Percentiles rank a stretch among this genome's conserved stretches.
These are phyloP conservation scores for Zanthoxylum bungeanum DNA, from an alignment of 345 rosid species.

Conservation along the genomic window DNA sequence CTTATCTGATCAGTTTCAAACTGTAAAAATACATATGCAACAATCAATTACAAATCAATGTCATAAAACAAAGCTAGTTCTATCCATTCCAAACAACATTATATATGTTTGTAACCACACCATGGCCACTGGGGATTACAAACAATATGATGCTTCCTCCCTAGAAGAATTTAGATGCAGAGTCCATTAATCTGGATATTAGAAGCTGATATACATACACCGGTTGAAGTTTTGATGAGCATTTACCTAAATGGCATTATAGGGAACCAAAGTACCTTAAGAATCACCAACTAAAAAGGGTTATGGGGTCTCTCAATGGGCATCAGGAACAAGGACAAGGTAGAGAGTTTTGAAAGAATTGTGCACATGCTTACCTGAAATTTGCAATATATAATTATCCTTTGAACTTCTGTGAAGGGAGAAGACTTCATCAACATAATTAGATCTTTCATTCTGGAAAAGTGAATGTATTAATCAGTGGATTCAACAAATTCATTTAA, in stretches of 20 bases:
- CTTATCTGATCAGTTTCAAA: conserved; percentile 79
- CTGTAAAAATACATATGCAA: conserved; percentile 44
- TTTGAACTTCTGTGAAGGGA: conserved; percentile 57
- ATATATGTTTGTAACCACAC: neutral
- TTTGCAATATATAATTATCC: conserved; percentile 94
- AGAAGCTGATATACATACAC: neutral
- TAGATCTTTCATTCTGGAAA: conserved; percentile 78
- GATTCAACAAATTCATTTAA: conserved; percentile 2
- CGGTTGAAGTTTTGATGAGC: neutral
- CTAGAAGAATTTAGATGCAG: neutral
- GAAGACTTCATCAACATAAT: conserved; percentile 62
- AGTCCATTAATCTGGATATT: conserved; percentile 5
- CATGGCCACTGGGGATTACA: neutral
- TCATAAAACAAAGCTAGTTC: neutral
- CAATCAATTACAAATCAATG: conserved; percentile 12
- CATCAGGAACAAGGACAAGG: neutral
- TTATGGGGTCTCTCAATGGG: neutral
- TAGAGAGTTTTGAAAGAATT: neutral
- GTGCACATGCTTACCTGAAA: conserved; percentile 61
- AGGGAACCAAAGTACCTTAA: conserved; percentile 1
- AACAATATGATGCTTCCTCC: neutral
- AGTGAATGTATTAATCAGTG: conserved; percentile 15
- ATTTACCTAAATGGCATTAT: neutral
- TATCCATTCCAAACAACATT: neutral
- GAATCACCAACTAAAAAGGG: neutral